Conservation (phyloP, 2,329 filamentous ascomycete genomes). For the Penicillium concentricum region DNA sequence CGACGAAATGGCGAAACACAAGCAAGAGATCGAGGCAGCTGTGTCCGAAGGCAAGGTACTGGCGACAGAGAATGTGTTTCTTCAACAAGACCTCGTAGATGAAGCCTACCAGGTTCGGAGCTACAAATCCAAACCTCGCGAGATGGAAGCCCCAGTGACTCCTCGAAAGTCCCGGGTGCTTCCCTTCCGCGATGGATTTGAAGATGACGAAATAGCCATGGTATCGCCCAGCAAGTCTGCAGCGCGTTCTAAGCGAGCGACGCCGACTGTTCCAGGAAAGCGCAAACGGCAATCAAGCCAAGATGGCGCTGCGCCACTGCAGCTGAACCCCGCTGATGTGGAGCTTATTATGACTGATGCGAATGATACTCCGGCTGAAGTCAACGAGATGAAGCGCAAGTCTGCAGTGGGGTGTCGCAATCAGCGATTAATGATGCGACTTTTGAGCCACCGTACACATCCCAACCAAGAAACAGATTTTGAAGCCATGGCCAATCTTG, state of each 20-base stretch:
- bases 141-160: constrained; percentile 45
- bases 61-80: constrained; percentile 59
- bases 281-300: constrained; percentile 55
- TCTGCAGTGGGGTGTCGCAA: constrained; percentile 25
- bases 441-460: constrained; percentile 56
- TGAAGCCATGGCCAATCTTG: constrained; percentile 53
- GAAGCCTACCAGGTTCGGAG: constrained; percentile 51
- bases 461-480: constrained; percentile 52
- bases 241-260: constrained; percentile 50
- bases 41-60: constrained; percentile 57
- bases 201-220: constrained; percentile 59
- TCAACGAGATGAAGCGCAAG: constrained; percentile 26
- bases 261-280: constrained; percentile 58
- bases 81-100: constrained; percentile 60
- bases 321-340: constrained; percentile 34
- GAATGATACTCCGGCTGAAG: constrained; percentile 29
- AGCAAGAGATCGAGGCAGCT: constrained; percentile 55
- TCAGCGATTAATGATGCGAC: constrained; percentile 50
- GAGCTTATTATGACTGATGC: constrained; percentile 28
- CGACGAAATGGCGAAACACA: constrained; percentile 54
- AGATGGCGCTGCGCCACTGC: constrained; percentile 53
- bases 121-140: constrained; percentile 37
- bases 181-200: constrained; percentile 61
- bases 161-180: constrained; percentile 51
- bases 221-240: constrained; percentile 55